Evolutionary conservation across 352 stramenopile species (phyloP), one percentile per base, ranked within the genome.

Genomic region (Phytophthora pistaciae): DNA sequence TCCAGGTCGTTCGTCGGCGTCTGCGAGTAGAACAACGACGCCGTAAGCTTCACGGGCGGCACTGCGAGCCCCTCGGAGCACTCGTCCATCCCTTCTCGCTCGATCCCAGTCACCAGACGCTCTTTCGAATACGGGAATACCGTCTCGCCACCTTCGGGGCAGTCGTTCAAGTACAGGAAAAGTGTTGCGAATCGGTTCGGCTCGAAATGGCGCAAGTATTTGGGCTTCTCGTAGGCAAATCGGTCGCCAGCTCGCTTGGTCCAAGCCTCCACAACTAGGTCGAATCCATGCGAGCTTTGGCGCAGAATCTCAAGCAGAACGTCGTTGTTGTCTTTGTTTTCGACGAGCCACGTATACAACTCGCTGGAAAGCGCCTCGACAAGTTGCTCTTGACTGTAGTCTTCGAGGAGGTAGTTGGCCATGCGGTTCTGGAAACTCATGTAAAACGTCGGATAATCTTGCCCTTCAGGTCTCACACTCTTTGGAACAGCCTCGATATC

Each of bases 81-180:
- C 66, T 91, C 84, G 4, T 56, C 42, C 83, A 92, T 93, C 25
- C 84, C 85, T 31, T 87, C 75, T 27, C 85, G 84, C 59, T 85
- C 66, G 62, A 92, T 92, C 52, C 70, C 70, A 18, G 84, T 91
- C 62, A 87, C 72, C 23, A 89, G 29, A 10, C 80, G 75, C 71
- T 85, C 76, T 21, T 78, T 88, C 29, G 82, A 91, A 74, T 93
- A 91, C 33, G 82, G 96, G 75, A 99, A 99, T 18, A 99, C 88
- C 4, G 96, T 99, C 78, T 99, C 89, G 18, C 96, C 97, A 54
- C 96, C 96, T 63, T 97, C 87, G 13, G 84, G 79, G 10, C 98
- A 98, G 60, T 98, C 90, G 66, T 91, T 98, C 40, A 99, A 78
- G 79, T 99, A 99, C 71, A 98, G 83, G 54, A 98, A 98, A 11